phyloP scores from a whole-genome alignment of 257 asterid species.

The Nicotiana otophora region DNA sequence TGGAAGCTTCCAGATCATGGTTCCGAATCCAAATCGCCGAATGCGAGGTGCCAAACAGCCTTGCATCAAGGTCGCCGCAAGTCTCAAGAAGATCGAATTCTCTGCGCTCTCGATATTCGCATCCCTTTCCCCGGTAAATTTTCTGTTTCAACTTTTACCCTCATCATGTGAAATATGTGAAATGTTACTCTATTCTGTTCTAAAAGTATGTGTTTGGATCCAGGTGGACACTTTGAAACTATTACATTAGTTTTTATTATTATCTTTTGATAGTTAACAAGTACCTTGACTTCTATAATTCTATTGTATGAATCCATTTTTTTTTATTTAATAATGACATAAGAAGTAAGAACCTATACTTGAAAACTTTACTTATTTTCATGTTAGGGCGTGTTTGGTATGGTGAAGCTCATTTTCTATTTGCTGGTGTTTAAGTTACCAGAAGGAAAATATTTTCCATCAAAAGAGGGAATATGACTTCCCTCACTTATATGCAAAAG shows the following conservation, averaged over 20 bases:
- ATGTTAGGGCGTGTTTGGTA: too few relatives aligned
- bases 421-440: too few relatives aligned
- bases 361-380: background rate
- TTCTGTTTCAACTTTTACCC: background rate
- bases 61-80: constrained; percentile 81
- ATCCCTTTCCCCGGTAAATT: constrained; percentile 74
- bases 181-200: background rate
- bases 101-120: constrained; percentile 66
- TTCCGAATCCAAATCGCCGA: constrained; percentile 22
- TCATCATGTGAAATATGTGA: background rate
- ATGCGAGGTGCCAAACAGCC: constrained; percentile 60
- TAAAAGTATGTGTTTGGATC: background rate
- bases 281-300: background rate
- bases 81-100: constrained; percentile 83
- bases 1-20: constrained; percentile 61
- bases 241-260: background rate
- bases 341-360: background rate
- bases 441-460: too few relatives aligned
- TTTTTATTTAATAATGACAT: background rate
- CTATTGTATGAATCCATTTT: background rate
- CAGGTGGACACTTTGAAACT: background rate
- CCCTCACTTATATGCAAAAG: too few relatives aligned
- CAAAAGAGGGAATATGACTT: too few relatives aligned
- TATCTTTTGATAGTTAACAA: background rate
- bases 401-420: too few relatives aligned